Evolutionary conservation across 345 rosid species (phyloP).

Genomic region (Heritiera littoralis): DNA sequence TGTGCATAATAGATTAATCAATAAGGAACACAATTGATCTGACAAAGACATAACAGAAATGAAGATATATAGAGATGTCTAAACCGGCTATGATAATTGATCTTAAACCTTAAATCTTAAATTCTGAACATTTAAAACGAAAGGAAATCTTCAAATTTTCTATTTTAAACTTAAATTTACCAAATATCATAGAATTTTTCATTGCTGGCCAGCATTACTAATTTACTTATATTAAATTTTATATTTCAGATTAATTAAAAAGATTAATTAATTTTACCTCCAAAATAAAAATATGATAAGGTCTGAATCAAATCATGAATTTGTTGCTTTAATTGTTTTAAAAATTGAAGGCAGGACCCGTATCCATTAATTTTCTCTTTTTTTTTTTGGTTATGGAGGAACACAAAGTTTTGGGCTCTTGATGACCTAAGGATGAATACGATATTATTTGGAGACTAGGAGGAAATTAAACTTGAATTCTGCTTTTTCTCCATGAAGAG

Average conservation of each 20-base stretch:
- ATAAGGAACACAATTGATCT: background rate
- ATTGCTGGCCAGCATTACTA: fast-evolving
- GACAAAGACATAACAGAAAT: background rate
- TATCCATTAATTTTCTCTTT: too few species aligned
- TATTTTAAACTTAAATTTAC: background rate
- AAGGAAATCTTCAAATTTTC: background rate
- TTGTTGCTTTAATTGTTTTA: too few species aligned
- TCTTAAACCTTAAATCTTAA: too few species aligned
- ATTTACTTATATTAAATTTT: background rate
- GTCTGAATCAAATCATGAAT: background rate
- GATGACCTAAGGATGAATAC: background rate
- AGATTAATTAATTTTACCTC: background rate
- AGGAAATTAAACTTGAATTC: background rate
- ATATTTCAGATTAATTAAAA: background rate
- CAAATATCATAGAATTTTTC: background rate
- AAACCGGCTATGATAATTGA: too few species aligned
- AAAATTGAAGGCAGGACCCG: too few species aligned
- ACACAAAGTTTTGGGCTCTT: background rate
- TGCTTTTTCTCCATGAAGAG: background rate
- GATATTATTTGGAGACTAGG: background rate
- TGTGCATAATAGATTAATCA: background rate
- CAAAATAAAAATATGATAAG: background rate
- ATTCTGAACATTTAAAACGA: too few species aligned
- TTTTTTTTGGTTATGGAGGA: background rate
- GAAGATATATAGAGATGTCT: background rate